phyloP scores from a whole-genome alignment of 1,284 basidiomycete genomes.

The Naganishia liquefaciens region DNA sequence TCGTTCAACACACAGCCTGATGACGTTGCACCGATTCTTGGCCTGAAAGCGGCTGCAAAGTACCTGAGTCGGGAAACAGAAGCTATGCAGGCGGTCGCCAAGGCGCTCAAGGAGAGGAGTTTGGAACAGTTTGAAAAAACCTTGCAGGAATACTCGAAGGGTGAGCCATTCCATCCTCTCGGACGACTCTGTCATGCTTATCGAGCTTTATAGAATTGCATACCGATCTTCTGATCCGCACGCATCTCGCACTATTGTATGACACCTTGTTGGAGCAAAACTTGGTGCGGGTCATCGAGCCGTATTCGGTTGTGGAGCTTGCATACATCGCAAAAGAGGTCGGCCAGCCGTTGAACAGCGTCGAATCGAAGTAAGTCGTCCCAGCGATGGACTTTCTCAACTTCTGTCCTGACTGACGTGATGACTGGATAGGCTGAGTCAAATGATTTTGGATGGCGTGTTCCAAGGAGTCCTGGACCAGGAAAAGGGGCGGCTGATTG shows the following conservation, averaged over 20 bases:
- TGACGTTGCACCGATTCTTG: slow-evolving; percentile 81
- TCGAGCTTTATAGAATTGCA: slow-evolving; percentile 69
- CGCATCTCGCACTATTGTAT: slow-evolving; percentile 88
- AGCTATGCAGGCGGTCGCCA: slow-evolving; percentile 90
- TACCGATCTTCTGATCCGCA: slow-evolving; percentile 88
- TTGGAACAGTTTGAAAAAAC: slow-evolving; percentile 86
- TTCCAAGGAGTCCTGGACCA: slow-evolving; percentile 94
- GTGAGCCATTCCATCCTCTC: slow-evolving; percentile 54
- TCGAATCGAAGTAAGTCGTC: slow-evolving; percentile 81
- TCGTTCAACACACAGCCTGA: slow-evolving; percentile 68
- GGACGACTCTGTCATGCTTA: slow-evolving; percentile 19
- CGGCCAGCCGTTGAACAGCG: slow-evolving; percentile 83
- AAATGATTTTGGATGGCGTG: slow-evolving; percentile 97
- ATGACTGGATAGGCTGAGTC: slow-evolving; percentile 66
- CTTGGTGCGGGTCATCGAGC: slow-evolving; percentile 88
- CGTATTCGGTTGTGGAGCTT: slow-evolving; percentile 89
- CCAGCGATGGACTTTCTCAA: not conserved
- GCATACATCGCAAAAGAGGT: slow-evolving; percentile 85
- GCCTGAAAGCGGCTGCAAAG: slow-evolving; percentile 82
- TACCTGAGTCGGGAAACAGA: slow-evolving; percentile 81
- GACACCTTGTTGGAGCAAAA: slow-evolving; percentile 96
- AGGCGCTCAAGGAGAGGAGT: slow-evolving; percentile 88
- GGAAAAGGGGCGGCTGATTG: slow-evolving; percentile 84
- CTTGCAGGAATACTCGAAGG: slow-evolving; percentile 81
- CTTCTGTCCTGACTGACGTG: not conserved